phyloP scores from a whole-genome alignment of 78 protist species.

The Diacronema lutheri region DNA sequence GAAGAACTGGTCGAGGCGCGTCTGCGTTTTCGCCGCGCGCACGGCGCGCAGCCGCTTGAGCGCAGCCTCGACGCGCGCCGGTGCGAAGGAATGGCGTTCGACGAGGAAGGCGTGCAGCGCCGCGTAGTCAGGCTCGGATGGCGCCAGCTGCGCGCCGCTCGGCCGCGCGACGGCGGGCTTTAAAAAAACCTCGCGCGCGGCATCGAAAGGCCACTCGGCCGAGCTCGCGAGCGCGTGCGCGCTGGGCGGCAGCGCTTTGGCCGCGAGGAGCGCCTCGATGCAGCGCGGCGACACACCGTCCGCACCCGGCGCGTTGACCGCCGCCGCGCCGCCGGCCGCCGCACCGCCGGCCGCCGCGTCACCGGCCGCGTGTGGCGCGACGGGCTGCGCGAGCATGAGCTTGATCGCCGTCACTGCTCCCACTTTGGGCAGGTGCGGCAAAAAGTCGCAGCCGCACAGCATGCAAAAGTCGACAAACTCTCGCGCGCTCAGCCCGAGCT shows the following conservation, averaged over 20 bases:
- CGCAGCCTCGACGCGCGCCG: neutral
- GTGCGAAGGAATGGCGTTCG: neutral
- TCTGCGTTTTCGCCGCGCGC: neutral
- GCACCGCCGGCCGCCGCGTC: no score
- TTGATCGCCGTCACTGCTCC: neutral
- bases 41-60: neutral
- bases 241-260: conserved; percentile 71
- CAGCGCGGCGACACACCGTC: conserved; percentile 82
- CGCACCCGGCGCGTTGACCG: no score
- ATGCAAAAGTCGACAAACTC: conserved; percentile 26
- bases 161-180: conserved; percentile 67
- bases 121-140: neutral
- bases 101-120: neutral
- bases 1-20: neutral
- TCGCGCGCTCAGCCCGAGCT: neutral
- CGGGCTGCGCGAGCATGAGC: neutral
- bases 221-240: conserved; percentile 65
- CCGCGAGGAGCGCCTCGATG: conserved; percentile 54
- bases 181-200: conserved; percentile 75
- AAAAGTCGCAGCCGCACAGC: conserved; percentile 92
- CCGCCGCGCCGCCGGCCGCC: neutral
- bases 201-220: conserved; percentile 61
- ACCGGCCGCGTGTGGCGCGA: no score
- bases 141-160: conserved; percentile 3
- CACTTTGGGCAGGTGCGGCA: conserved; percentile 68